Evolutionary conservation across 139 green algal species (phyloP).

Genomic region (Desmodesmus armatus): DNA sequence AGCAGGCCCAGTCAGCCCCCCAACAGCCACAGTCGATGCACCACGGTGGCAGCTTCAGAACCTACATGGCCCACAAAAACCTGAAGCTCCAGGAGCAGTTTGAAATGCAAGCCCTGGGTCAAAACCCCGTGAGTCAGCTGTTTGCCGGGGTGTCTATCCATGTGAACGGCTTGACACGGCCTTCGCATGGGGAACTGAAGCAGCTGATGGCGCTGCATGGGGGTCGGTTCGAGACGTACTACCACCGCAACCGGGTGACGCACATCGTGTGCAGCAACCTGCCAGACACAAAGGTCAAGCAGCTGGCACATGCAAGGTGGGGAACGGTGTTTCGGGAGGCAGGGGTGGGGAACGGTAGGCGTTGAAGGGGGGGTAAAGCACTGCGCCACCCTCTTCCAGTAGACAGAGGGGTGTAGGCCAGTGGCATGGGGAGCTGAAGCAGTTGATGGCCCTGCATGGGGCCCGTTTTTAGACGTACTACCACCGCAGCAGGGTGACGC

Average conservation of each 20-base stretch:
- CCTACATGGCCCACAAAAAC: slow-evolving; percentile 76
- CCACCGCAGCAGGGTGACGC: slow-evolving; percentile 79
- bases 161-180: slow-evolving; percentile 89
- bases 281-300: slow-evolving; percentile 90
- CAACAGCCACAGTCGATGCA: slow-evolving; percentile 41
- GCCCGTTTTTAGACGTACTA: slow-evolving; percentile 92
- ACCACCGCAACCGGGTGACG: slow-evolving; percentile 76
- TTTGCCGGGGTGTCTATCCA: slow-evolving; percentile 89
- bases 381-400: too few species aligned
- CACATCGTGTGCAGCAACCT: slow-evolving; percentile 95
- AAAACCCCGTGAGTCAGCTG: slow-evolving; percentile 52
- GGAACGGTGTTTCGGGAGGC: too few species aligned
- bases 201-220: slow-evolving; percentile 94
- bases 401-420: too few species aligned
- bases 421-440: slow-evolving; percentile 86
- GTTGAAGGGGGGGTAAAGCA: too few species aligned
- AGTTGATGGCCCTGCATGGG: slow-evolving; percentile 93
- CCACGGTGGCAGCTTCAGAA: slow-evolving; percentile 58
- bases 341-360: too few species aligned
- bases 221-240: slow-evolving; percentile 91
- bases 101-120: slow-evolving; percentile 47
- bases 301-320: slow-evolving; percentile 61
- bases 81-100: slow-evolving; percentile 79
- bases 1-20: too few species aligned
- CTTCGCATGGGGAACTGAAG: slow-evolving; percentile 85